phyloP scores from a whole-genome alignment of 2,329 filamentous ascomycete genomes.

The Trichophyton schoenleinii region DNA sequence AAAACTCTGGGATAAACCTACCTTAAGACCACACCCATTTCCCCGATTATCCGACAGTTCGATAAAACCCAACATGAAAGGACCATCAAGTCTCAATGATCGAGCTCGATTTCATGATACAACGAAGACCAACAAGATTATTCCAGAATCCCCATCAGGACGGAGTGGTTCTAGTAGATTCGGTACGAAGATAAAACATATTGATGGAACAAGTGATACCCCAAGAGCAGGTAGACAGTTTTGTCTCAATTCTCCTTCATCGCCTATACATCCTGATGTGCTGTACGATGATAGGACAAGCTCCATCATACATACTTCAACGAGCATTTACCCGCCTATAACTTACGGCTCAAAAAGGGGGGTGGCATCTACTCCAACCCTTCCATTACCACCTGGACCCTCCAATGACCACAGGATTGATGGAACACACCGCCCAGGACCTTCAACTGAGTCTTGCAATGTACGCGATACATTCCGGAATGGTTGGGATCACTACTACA shows the following conservation, averaged over 20 bases:
- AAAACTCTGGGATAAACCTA: background rate
- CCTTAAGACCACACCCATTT: background rate
- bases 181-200: background rate
- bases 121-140: background rate
- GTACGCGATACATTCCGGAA: too few relatives aligned
- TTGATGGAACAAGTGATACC: background rate
- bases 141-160: background rate
- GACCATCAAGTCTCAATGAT: background rate
- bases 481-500: background rate
- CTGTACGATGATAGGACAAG: constrained; percentile 23
- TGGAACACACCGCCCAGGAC: too few relatives aligned
- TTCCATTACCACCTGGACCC: background rate
- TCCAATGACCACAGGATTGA: background rate
- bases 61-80: background rate
- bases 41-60: background rate
- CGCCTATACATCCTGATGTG: constrained; percentile 19
- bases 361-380: background rate
- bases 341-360: constrained; percentile 8
- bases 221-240: background rate
- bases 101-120: background rate
- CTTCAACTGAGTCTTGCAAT: background rate
- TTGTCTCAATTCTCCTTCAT: background rate
- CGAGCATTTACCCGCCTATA: constrained; percentile 17
- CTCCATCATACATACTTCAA: constrained; percentile 24
- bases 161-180: background rate